Percentiles rank a stretch among this genome's conserved stretches.
phyloP scores from a whole-genome alignment of 1,284 basidiomycete species.

The Cerioporus squamosus region DNA sequence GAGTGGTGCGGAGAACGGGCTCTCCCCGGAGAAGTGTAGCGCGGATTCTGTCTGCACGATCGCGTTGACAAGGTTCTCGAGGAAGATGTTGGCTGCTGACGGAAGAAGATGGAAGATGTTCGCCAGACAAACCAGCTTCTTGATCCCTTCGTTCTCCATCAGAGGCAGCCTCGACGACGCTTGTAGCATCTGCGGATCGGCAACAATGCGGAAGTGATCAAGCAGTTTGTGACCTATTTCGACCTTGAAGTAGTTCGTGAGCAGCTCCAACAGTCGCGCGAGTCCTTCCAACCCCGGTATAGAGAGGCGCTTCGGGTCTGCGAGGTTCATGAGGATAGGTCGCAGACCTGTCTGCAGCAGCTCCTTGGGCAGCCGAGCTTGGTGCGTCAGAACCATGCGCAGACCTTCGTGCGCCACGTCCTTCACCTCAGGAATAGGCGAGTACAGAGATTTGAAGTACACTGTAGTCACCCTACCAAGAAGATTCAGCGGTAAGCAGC shows the following conservation, averaged over 20 bases:
- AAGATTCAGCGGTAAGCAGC: neutral
- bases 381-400: constrained; percentile 87
- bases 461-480: constrained; percentile 83
- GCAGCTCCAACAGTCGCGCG: constrained; percentile 91
- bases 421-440: constrained; percentile 91
- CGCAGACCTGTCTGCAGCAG: constrained; percentile 93
- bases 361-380: constrained; percentile 94
- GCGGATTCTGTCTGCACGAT: constrained; percentile 95
- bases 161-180: constrained; percentile 80
- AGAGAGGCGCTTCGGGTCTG: constrained; percentile 93
- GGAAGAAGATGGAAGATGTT: constrained; percentile 98
- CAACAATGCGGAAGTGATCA: constrained; percentile 92
- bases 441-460: constrained; percentile 99
- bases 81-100: constrained; percentile 90
- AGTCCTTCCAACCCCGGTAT: constrained; percentile 96
- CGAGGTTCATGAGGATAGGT: constrained; percentile 97
- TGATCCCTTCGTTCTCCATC: constrained; percentile 89
- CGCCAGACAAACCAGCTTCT: constrained; percentile 91
- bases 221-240: constrained; percentile 98
- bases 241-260: constrained; percentile 99
- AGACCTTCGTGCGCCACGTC: constrained; percentile 96
- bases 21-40: constrained; percentile 88
- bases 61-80: constrained; percentile 84
- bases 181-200: constrained; percentile 84
- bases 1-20: constrained; percentile 94